Conservation (phyloP, 2,329 filamentous ascomycete genomes). For the Chrysoporthe austroafricana region DNA sequence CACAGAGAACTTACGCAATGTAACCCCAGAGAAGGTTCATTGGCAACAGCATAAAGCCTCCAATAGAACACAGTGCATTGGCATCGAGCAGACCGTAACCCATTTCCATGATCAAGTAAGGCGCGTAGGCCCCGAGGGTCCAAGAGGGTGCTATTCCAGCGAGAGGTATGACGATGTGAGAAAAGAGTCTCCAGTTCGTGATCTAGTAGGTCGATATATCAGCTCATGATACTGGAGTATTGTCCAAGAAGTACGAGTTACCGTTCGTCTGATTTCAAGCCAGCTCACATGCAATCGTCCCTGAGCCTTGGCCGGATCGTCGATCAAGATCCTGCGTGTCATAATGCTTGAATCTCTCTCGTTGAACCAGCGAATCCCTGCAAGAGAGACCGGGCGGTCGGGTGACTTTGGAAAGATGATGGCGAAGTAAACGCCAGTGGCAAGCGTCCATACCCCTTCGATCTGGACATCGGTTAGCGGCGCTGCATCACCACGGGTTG, state of each 20-base stretch:
- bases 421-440: slow-evolving; percentile 39
- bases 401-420: slow-evolving; percentile 36
- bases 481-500: neutral
- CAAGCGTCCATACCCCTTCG: slow-evolving; percentile 43
- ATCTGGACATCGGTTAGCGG: slow-evolving; percentile 31
- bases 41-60: slow-evolving; percentile 22
- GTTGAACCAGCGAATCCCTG: slow-evolving; percentile 22
- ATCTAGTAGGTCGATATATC: slow-evolving; percentile 38
- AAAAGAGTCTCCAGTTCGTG: slow-evolving; percentile 55
- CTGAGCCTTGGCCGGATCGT: slow-evolving; percentile 42
- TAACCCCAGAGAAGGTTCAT: slow-evolving; percentile 18
- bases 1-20: slow-evolving; percentile 7
- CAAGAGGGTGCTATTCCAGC: slow-evolving; percentile 52
- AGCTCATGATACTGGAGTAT: neutral
- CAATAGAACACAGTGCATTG: slow-evolving; percentile 45
- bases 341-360: slow-evolving; percentile 40
- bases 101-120: slow-evolving; percentile 56
- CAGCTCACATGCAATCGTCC: slow-evolving; percentile 37
- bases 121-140: slow-evolving; percentile 56
- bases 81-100: slow-evolving; percentile 52
- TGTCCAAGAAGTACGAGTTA: slow-evolving; percentile 27
- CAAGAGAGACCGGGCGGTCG: slow-evolving; percentile 14
- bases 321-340: slow-evolving; percentile 38
- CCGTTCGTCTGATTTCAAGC: slow-evolving; percentile 40
- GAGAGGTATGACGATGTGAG: slow-evolving; percentile 55